Percentiles rank a stretch among this genome's conserved stretches.
Conservation (phyloP, 2,329 filamentous ascomycete species). For the Zopfia rhizophila region DNA sequence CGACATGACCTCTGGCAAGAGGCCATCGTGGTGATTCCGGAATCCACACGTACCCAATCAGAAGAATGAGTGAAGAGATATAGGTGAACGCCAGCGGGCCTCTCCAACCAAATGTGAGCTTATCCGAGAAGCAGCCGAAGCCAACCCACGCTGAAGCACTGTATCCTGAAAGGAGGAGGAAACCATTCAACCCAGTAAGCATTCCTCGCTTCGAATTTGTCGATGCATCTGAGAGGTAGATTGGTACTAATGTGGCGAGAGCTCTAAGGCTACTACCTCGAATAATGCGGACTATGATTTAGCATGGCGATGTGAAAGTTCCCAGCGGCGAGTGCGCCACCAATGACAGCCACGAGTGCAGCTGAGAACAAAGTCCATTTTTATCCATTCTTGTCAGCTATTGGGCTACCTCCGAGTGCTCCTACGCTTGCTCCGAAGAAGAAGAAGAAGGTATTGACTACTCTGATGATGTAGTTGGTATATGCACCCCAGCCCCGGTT, state of each 20-base stretch:
- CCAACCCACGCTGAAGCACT: constrained; percentile 62
- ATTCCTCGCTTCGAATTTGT: constrained; percentile 36
- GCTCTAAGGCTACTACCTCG: constrained; percentile 33
- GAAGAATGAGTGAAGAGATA: constrained; percentile 59
- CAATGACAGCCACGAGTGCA: constrained; percentile 19
- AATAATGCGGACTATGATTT: constrained; percentile 34
- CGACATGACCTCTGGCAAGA: constrained; percentile 51
- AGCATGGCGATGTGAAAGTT: constrained; percentile 36
- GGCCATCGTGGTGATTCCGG: constrained; percentile 60
- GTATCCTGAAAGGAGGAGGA: constrained; percentile 38
- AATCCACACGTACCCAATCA: constrained; percentile 57
- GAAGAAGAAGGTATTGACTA: constrained; percentile 28
- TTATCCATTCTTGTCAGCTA: constrained; percentile 24
- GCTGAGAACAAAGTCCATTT: constrained; percentile 20
- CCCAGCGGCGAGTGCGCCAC: constrained; percentile 25
- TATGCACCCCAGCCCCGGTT: constrained; percentile 26
- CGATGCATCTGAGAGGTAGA: constrained; percentile 37
- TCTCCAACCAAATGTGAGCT: constrained; percentile 56
- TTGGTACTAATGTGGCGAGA: constrained; percentile 33
- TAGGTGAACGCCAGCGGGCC: constrained; percentile 61
- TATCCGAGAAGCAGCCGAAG: constrained; percentile 58
- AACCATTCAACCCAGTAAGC: constrained; percentile 36
- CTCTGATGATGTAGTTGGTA: constrained; percentile 30
- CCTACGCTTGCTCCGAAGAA: constrained; percentile 27
- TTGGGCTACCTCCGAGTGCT: constrained; percentile 21